A percentile compares a stretch with the other conserved stretches of the same genome.
These are phyloP conservation scores for Grosmannia penicillata DNA, from an alignment of 2,329 filamentous ascomycete genomes.

Conservation along the genomic window DNA sequence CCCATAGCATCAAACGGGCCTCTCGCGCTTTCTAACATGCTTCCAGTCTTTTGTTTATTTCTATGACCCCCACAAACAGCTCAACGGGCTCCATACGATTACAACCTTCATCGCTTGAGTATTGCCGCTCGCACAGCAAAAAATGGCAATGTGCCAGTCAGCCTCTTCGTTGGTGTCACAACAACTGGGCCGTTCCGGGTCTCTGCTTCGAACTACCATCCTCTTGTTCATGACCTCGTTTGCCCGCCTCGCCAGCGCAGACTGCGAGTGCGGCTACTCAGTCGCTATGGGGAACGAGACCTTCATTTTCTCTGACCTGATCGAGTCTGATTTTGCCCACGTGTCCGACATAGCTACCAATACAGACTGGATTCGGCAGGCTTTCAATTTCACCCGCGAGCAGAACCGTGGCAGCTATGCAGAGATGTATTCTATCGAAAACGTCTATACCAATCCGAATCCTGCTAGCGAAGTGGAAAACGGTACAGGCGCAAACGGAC, in stretches of 20 bases:
- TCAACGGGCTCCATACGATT: too few relatives aligned
- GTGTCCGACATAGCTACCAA: conserved; percentile 30
- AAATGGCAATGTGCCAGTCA: not conserved
- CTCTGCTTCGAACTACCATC: conserved; percentile 1
- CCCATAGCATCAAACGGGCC: too few relatives aligned
- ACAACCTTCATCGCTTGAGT: not conserved
- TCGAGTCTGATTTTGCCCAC: conserved; percentile 60
- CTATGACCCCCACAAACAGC: too few relatives aligned
- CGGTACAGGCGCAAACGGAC: conserved; percentile 27
- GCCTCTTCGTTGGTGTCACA: not conserved
- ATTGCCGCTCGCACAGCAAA: not conserved
- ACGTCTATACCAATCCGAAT: conserved; percentile 31
- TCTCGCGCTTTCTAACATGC: too few relatives aligned
- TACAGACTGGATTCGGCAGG: conserved; percentile 50
- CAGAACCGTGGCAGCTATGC: conserved; percentile 48
- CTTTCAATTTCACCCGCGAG: conserved; percentile 48
- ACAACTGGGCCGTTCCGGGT: not conserved
- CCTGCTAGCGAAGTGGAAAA: conserved; percentile 27
- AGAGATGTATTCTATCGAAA: conserved; percentile 42
- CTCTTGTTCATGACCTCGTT: conserved; percentile 11
- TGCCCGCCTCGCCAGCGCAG: conserved; percentile 18
- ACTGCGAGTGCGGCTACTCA: conserved; percentile 62
- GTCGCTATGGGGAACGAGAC: conserved; percentile 25
- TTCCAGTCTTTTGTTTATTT: too few relatives aligned
- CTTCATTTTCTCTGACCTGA: conserved; percentile 49